phyloP scores from a whole-genome alignment of 2,329 filamentous ascomycete genomes.

The Sordariomycetes sp. region DNA sequence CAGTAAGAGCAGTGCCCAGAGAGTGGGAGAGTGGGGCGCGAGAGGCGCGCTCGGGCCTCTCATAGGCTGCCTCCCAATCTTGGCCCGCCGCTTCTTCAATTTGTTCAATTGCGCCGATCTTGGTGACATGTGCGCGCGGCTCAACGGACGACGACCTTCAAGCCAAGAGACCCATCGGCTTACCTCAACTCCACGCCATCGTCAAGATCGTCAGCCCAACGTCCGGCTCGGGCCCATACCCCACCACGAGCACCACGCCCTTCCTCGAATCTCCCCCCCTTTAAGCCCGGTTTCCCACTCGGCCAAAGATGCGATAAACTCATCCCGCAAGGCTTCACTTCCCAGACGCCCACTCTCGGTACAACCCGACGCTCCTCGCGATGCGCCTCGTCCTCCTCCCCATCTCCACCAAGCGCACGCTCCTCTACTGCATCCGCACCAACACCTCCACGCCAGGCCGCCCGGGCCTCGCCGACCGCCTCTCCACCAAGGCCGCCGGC shows the following conservation, averaged over 20 bases:
- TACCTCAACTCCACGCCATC: background rate
- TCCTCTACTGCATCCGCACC: constrained; percentile 83
- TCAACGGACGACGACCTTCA: background rate
- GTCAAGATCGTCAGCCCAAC: background rate
- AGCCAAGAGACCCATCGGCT: background rate
- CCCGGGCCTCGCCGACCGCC: constrained; percentile 44
- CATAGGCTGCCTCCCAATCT: background rate
- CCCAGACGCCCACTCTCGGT: background rate
- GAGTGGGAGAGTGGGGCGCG: background rate
- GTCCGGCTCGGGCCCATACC: background rate
- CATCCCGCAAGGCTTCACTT: background rate
- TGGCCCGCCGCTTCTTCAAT: background rate
- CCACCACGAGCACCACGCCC: background rate
- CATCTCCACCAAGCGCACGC: constrained; percentile 79
- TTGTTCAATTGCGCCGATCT: background rate
- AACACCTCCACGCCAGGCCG: constrained; percentile 29
- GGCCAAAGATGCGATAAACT: background rate
- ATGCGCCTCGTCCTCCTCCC: constrained; percentile 95
- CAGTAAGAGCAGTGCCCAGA: background rate
- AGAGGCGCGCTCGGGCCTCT: background rate
- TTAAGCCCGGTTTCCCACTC: background rate
- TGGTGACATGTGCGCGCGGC: background rate
- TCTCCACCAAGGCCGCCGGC: constrained; percentile 59
- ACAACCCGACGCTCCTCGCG: constrained; percentile 13
- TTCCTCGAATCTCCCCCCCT: background rate